These are phyloP conservation scores for Russula sp. DNA, from an alignment of 768 basidiomycete species.

Conservation along the genomic window DNA sequence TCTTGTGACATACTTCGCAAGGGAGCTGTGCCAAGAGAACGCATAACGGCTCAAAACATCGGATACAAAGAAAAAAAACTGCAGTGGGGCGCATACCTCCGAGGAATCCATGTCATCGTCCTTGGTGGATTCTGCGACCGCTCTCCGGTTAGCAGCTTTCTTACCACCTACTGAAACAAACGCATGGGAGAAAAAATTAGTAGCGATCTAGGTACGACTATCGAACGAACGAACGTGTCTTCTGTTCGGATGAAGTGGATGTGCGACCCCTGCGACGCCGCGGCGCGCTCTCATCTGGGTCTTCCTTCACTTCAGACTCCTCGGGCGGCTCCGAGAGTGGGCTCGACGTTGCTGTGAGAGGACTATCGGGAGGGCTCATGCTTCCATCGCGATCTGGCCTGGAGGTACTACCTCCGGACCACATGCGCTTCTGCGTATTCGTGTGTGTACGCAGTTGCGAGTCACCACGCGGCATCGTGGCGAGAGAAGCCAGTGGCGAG, in stretches of 20 bases:
- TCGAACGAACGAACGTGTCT: conserved; percentile 31
- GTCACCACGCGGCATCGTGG: conserved; percentile 30
- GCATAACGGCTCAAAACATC: conserved; percentile 19
- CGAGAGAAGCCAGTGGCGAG: conserved; percentile 47
- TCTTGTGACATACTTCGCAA: conserved; percentile 92
- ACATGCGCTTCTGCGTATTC: conserved; percentile 48
- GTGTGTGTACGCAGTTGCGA: conserved; percentile 49
- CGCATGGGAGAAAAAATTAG: conserved; percentile 5
- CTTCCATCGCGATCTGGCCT: conserved; percentile 23
- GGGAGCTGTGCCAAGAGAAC: conserved; percentile 50
- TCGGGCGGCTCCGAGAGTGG: conserved; percentile 78
- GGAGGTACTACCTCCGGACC: conserved; percentile 38
- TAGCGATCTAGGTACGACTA: conserved; percentile 1
- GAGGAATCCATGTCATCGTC: conserved; percentile 26
- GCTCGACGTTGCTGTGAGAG: conserved; percentile 74
- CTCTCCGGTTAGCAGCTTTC: conserved; percentile 26
- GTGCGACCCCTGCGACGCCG: conserved; percentile 53
- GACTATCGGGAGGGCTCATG: conserved; percentile 64
- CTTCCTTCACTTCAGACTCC: conserved; percentile 61
- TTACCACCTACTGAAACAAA: conserved; percentile 18
- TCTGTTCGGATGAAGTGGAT: conserved; percentile 52
- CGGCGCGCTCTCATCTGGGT: conserved; percentile 43
- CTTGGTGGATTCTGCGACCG: conserved; percentile 19
- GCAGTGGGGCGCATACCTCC: conserved; percentile 15
- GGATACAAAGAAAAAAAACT: not conserved